Evolutionary conservation across 225 moss, liverwort and hornwort genomes (phyloP).

Genomic region (Thuidium tamariscinum): DNA sequence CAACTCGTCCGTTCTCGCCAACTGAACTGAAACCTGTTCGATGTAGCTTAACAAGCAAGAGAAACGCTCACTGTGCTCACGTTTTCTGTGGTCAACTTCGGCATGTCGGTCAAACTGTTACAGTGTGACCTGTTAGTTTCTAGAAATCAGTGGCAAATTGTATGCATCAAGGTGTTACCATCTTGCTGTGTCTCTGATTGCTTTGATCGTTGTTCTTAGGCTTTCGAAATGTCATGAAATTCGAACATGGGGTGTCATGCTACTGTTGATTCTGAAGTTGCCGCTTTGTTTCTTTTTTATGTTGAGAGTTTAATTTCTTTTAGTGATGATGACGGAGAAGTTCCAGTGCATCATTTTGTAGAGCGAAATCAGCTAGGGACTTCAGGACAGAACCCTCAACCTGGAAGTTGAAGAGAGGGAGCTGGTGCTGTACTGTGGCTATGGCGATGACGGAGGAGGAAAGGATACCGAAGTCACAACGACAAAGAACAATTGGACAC

Average conservation of each 20-base stretch:
- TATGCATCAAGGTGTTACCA: not conserved
- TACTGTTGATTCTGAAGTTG: not conserved
- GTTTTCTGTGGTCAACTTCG: not conserved
- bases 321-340: not conserved
- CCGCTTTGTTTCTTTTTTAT: not conserved
- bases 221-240: not conserved
- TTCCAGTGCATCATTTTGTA: not conserved
- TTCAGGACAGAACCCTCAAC: not conserved
- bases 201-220: not conserved
- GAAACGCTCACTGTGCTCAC: not conserved
- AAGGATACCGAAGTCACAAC: not conserved
- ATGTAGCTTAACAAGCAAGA: not conserved
- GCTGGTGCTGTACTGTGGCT: not conserved
- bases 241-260: not conserved
- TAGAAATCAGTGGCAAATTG: not conserved
- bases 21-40: not conserved
- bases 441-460: constrained; percentile 24
- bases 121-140: not conserved
- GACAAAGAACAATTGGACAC: too few species aligned
- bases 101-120: not conserved
- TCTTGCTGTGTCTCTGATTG: too few species aligned
- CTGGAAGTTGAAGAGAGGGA: not conserved
- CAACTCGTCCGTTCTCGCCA: not conserved
- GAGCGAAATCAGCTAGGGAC: not conserved
- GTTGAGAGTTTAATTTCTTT: not conserved